Conservation (phyloP, 495 filamentous ascomycete species). For the Lasiosphaeriaceae sp. region DNA sequence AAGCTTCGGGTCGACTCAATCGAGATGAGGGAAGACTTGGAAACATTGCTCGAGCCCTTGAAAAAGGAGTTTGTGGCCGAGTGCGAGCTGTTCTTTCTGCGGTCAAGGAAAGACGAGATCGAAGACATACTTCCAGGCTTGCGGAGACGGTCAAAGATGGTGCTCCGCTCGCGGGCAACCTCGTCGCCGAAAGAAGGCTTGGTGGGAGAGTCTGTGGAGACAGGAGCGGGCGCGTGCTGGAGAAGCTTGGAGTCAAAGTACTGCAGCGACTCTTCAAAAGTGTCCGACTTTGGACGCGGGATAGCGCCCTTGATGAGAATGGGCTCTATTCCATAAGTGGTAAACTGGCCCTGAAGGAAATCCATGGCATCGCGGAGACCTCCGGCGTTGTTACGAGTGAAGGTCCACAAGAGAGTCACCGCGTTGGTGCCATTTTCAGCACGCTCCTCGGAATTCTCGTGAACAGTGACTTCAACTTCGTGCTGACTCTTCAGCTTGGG, state of each 20-base stretch:
- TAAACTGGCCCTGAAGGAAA: conserved; percentile 78
- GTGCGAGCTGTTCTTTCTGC: conserved; percentile 85
- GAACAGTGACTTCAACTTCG: conserved; percentile 76
- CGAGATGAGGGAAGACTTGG: conserved; percentile 87
- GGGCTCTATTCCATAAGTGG: conserved; percentile 77
- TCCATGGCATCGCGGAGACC: conserved; percentile 95
- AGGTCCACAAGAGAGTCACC: conserved; percentile 55
- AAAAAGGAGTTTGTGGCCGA: conserved; percentile 76
- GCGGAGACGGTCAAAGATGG: conserved; percentile 76
- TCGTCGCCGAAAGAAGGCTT: conserved; percentile 74
- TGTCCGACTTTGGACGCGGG: conserved; percentile 94
- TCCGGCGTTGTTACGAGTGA: conserved; percentile 96
- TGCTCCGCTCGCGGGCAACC: conserved; percentile 67
- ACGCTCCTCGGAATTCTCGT: conserved; percentile 50
- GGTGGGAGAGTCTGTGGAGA: conserved; percentile 81
- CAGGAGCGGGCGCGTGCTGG: conserved; percentile 77
- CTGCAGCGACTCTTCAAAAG: conserved; percentile 92
- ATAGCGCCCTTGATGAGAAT: conserved; percentile 88
- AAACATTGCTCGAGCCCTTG: conserved; percentile 91
- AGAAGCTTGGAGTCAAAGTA: conserved; percentile 96
- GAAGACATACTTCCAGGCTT: conserved; percentile 92
- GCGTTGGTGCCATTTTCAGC: conserved; percentile 51
- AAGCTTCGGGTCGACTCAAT: conserved; percentile 87
- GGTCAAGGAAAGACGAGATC: conserved; percentile 85
- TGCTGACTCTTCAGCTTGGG: conserved; percentile 86